Evolutionary conservation across 768 basidiomycete genomes (phyloP).

Genomic region (Amyloporia xantha): DNA sequence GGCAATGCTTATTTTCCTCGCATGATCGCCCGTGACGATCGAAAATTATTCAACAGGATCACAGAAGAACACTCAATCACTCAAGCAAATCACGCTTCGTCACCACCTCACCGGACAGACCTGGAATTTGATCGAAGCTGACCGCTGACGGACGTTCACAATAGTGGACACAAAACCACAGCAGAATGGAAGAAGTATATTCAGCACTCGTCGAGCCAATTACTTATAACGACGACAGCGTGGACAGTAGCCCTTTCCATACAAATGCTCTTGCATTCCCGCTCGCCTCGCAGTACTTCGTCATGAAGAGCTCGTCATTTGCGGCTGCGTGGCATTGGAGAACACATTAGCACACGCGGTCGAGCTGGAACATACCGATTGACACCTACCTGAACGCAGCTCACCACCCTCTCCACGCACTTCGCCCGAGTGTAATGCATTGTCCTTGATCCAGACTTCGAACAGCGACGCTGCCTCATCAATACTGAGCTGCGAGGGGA

Average conservation of each 20-base stretch:
- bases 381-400: constrained; percentile 32
- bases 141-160: too few relatives aligned
- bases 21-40: too few relatives aligned
- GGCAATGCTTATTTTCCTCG: too few relatives aligned
- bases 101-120: too few relatives aligned
- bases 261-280: constrained; percentile 82
- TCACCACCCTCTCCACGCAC: constrained; percentile 62
- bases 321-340: too few relatives aligned
- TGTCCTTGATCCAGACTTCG: constrained; percentile 67
- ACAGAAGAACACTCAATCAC: too few relatives aligned
- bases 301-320: constrained; percentile 69
- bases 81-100: too few relatives aligned
- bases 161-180: too few relatives aligned
- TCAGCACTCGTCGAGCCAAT: not conserved
- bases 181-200: too few relatives aligned
- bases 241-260: constrained; percentile 24
- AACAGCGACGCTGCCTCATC: constrained; percentile 71
- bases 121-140: too few relatives aligned
- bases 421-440: constrained; percentile 50
- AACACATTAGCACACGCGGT: too few relatives aligned
- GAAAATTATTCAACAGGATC: too few relatives aligned
- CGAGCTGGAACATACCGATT: not conserved
- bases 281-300: constrained; percentile 69
- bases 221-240: not conserved
- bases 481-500: constrained; percentile 53